phyloP scores from a whole-genome alignment of 768 basidiomycete genomes.

The Mycena kentingensis region DNA sequence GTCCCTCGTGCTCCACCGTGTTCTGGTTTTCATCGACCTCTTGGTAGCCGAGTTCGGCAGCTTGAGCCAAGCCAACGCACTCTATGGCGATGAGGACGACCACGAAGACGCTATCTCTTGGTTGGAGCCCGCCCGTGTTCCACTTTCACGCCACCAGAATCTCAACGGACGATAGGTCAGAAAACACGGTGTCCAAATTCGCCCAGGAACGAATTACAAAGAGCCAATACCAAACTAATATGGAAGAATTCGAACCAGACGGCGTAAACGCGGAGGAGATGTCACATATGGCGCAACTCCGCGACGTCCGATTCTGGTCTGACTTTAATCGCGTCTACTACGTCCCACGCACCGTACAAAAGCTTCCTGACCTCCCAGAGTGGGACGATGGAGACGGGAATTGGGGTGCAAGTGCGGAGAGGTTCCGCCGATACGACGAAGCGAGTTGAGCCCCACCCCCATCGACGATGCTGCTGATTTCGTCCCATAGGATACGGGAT shows the following conservation, averaged over 20 bases:
- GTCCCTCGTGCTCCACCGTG: constrained; percentile 17
- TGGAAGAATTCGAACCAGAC: constrained; percentile 31
- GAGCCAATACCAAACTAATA: constrained; percentile 55
- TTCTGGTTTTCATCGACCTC: neutral
- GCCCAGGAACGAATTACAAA: constrained; percentile 53
- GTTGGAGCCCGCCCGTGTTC: constrained; percentile 5
- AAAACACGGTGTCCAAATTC: constrained; percentile 45
- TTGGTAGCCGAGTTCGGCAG: constrained; percentile 66
- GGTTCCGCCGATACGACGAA: constrained; percentile 56
- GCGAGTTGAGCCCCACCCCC: constrained; percentile 39
- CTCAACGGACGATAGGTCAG: constrained; percentile 13
- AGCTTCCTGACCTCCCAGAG: constrained; percentile 57
- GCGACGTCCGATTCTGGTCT: constrained; percentile 62
- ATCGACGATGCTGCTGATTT: neutral
- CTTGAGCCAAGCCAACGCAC: constrained; percentile 44
- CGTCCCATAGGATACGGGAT: constrained; percentile 49
- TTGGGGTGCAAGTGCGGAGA: constrained; percentile 56
- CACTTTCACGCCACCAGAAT: constrained; percentile 11
- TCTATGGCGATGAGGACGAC: constrained; percentile 37
- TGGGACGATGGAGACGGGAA: constrained; percentile 56
- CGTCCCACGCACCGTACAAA: constrained; percentile 65
- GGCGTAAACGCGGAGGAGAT: constrained; percentile 13
- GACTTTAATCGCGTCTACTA: constrained; percentile 68
- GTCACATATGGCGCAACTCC: constrained; percentile 13
- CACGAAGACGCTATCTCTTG: constrained; percentile 15